Base-by-base conservation (phyloP, 108 stramenopile genomes). In the Nitzschia sp. region DNA sequence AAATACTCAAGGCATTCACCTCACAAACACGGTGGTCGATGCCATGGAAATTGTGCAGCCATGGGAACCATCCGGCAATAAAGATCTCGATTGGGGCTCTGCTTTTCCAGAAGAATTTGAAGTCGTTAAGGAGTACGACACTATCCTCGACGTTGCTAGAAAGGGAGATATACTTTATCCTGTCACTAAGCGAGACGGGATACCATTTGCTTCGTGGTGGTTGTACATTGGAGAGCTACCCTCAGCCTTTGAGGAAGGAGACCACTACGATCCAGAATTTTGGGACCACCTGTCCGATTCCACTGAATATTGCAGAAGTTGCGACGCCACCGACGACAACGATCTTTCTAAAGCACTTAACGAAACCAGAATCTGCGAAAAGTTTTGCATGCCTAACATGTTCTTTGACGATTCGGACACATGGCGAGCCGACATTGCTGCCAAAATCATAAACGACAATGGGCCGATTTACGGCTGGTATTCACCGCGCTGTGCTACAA, bases 191-290 rank as follows among this genome's bases (percentile, higher is more conserved):
- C n/a, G n/a, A 27, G 36, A 25, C 27, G 45, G 29, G 3, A 23
- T 54, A 30, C 51, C 66, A 1, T 30, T 11, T 27, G 48, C 66
- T 2, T 24, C 33, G 1, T 66, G 32, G 29, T 66, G 66, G 66
- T 33, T 66, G 9, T 31, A 66, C 25, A 24, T 66, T 32, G 51
- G 54, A 31, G 66, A 51, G 21, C 30, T 66, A 54, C 48, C 47
- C 29, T 54, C 6, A 34, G 17, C 31, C 4, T 13, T 5, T 1
- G 32, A 66, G 2, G 64, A 65, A 36, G n/a, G n/a, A n/a, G n/a
- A n/a, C n/a, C n/a, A n/a, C n/a, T 25, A 62, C 1, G 60, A 62
- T 36, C 6, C 24, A 0, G 60, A 38, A 18, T 62, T 42, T 19
- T 62, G 54, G 54, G 54, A 25, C 25, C 54, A 23, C 25, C 19